Conservation (phyloP, 331 rosid species). For the Cydonia oblonga region DNA sequence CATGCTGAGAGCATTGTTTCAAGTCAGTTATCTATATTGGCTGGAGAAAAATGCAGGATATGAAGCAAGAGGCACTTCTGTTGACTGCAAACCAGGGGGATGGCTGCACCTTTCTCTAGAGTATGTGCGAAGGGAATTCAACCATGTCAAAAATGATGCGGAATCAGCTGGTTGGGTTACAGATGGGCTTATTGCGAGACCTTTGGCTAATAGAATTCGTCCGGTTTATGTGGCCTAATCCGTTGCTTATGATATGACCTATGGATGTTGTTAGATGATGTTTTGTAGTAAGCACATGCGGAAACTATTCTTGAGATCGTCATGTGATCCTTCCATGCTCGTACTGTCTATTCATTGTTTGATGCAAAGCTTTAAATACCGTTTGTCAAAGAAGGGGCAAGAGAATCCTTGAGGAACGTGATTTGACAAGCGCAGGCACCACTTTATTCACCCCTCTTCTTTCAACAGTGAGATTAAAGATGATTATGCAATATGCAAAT, state of each 20-base stretch:
- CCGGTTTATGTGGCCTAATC: conserved; percentile 9
- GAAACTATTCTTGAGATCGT: not conserved
- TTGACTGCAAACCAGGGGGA: conserved; percentile 75
- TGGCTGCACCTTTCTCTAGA: conserved; percentile 68
- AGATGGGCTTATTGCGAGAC: conserved; percentile 87
- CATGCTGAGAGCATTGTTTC: conserved; percentile 90
- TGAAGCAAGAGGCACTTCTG: conserved; percentile 39
- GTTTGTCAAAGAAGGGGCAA: not conserved
- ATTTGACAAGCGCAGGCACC: conserved; percentile 1
- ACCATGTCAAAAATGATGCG: conserved; percentile 63
- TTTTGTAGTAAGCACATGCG: conserved; percentile 10
- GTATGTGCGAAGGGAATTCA: conserved; percentile 67
- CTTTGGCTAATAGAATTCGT: conserved; percentile 60
- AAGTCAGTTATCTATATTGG: conserved; percentile 79
- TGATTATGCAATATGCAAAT: not conserved
- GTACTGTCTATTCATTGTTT: not conserved
- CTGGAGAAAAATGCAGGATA: conserved; percentile 76
- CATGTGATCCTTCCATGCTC: not conserved
- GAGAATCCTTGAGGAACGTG: conserved; percentile 10
- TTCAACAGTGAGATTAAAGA: not conserved
- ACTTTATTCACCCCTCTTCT: not conserved
- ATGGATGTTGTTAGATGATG: conserved; percentile 6
- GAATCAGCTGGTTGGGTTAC: conserved; percentile 62
- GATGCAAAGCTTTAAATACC: conserved; percentile 5
- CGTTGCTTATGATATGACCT: conserved; percentile 8